A percentile compares a stretch with the other conserved stretches of the same genome.
Conservation (phyloP, 2,329 filamentous ascomycete genomes). For the Alternaria sp. region DNA sequence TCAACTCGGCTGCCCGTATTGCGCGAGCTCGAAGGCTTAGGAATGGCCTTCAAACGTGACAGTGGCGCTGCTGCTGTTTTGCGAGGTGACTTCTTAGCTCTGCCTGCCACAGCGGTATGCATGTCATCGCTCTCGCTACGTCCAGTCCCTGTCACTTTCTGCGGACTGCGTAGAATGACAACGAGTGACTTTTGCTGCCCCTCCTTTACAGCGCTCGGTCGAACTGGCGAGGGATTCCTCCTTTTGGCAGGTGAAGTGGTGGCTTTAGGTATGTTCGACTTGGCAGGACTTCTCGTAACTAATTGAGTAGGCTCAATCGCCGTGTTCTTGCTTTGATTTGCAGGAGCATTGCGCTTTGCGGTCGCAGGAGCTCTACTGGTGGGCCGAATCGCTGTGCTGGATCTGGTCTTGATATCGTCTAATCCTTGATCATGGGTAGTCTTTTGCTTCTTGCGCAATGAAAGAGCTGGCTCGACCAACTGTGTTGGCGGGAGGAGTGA, state of each 20-base stretch:
- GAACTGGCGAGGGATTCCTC: background rate
- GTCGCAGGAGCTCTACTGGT: background rate
- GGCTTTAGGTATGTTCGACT: background rate
- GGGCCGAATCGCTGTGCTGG: background rate
- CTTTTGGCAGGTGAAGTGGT: background rate
- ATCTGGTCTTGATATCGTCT: background rate
- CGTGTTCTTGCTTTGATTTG: background rate
- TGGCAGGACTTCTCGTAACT: background rate
- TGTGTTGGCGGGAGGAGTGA: constrained; percentile 33
- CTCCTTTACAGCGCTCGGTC: background rate
- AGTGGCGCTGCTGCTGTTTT: background rate
- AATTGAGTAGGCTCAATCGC: background rate
- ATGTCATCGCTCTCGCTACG: background rate
- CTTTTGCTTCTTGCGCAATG: constrained; percentile 7
- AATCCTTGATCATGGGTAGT: background rate
- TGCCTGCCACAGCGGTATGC: background rate
- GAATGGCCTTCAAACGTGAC: background rate
- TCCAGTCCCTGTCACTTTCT: background rate
- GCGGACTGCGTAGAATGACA: background rate
- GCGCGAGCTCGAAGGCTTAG: background rate
- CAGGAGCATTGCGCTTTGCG: background rate
- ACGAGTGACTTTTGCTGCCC: background rate
- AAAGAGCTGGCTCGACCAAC: background rate
- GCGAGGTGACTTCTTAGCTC: constrained; percentile 4
- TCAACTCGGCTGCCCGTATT: no score